These are phyloP conservation scores for Hylodesmum podocarpum DNA, from an alignment of 306 rosid genomes.

Conservation along the genomic window DNA sequence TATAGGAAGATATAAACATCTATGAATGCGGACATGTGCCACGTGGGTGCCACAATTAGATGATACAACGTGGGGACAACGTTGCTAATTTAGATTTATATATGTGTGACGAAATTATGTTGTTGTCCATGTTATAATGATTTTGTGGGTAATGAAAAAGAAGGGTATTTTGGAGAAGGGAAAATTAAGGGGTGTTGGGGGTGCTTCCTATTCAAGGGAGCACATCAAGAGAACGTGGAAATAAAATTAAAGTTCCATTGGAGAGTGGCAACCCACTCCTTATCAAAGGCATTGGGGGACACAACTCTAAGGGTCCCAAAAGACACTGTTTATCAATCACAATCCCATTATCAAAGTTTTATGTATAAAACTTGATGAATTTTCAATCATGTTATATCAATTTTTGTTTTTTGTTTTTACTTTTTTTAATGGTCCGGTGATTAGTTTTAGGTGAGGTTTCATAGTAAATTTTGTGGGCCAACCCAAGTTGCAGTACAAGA, in stretches of 20 bases:
- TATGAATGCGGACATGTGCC: slow-evolving; percentile 41
- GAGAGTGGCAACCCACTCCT: slow-evolving; percentile 48
- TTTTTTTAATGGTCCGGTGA: not conserved
- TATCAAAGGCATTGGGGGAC: slow-evolving; percentile 25
- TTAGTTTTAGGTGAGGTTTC: not conserved
- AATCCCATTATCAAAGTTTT: not conserved
- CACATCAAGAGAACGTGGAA: slow-evolving; percentile 20
- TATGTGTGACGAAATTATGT: not conserved
- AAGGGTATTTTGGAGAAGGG: slow-evolving; percentile 22
- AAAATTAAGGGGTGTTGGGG: not conserved
- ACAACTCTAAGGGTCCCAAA: slow-evolving; percentile 7
- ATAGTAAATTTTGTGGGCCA: slow-evolving; percentile 35
- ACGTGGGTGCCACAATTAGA: slow-evolving; percentile 38
- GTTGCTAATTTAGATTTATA: not conserved
- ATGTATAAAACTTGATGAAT: not conserved
- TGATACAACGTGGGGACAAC: slow-evolving; percentile 45
- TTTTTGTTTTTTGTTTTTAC: not conserved
- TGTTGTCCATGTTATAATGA: not conserved
- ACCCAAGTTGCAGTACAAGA: not conserved
- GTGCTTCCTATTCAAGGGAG: not conserved
- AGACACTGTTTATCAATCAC: slow-evolving; percentile 30
- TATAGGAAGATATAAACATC: not conserved
- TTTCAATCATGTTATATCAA: no score
- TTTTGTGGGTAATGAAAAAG: not conserved
- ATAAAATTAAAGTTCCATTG: not conserved